These are phyloP conservation scores for Aegilops longissima DNA, from an alignment of 176 grass and related monocot species.

Conservation along the genomic window DNA sequence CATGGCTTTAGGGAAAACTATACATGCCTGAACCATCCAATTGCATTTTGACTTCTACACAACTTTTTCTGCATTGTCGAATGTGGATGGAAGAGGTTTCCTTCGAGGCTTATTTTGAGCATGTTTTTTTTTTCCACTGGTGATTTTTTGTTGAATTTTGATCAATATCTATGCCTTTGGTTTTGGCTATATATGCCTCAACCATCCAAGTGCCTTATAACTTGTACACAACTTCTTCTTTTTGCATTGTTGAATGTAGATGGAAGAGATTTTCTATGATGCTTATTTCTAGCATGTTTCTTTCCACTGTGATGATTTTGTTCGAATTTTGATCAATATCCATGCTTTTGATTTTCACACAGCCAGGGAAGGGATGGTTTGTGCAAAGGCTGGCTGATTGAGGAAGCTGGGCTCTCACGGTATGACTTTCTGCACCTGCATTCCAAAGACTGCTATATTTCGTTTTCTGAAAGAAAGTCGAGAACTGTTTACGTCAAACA, in stretches of 20 bases:
- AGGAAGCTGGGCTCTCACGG: slow-evolving; percentile 81
- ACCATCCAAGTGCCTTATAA: too few species aligned
- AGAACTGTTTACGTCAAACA: neutral
- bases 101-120: neutral
- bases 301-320: neutral
- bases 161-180: neutral
- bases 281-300: neutral
- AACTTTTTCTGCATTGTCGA: neutral
- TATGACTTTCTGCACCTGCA: slow-evolving; percentile 23
- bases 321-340: slow-evolving; percentile 8
- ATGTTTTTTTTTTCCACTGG: neutral
- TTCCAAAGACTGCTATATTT: too few species aligned
- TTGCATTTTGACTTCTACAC: neutral
- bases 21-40: neutral
- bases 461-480: too few species aligned
- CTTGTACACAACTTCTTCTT: too few species aligned
- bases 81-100: neutral
- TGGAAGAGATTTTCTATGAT: neutral
- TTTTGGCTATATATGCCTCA: neutral
- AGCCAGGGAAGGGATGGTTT: slow-evolving; percentile 95
- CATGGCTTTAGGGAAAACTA: neutral
- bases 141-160: slow-evolving; percentile 10
- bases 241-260: neutral
- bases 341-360: slow-evolving; percentile 18
- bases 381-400: slow-evolving; percentile 89